A percentile compares a stretch with the other conserved stretches of the same genome.
Conservation (phyloP, 345 rosid genomes). For the Firmiana major region DNA sequence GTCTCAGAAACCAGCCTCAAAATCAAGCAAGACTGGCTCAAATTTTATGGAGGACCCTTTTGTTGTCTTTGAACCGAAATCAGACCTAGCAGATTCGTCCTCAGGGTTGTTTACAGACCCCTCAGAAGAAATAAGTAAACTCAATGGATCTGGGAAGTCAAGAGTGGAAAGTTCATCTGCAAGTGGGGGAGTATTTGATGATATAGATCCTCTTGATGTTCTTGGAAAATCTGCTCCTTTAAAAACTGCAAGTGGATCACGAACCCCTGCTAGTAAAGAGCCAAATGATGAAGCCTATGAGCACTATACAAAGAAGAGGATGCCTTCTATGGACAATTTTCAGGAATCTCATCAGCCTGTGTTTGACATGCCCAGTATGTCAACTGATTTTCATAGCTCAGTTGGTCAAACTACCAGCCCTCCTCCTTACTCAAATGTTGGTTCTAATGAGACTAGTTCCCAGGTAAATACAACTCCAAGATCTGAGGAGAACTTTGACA, state of each 20-base stretch:
- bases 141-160: constrained; percentile 36
- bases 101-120: constrained; percentile 40
- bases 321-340: constrained; percentile 36
- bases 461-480: constrained; percentile 34
- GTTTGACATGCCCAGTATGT: constrained; percentile 36
- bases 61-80: constrained; percentile 44
- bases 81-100: constrained; percentile 35
- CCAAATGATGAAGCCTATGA: constrained; percentile 35
- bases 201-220: constrained; percentile 55
- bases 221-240: constrained; percentile 55
- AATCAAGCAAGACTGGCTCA: constrained; percentile 39
- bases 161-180: constrained; percentile 37
- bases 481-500: constrained; percentile 48
- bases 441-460: constrained; percentile 34
- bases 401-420: constrained; percentile 40
- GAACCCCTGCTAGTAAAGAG: constrained; percentile 37
- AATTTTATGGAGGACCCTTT: constrained; percentile 53
- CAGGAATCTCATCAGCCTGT: constrained; percentile 39
- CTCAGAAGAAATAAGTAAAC: constrained; percentile 42
- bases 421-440: constrained; percentile 39
- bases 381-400: constrained; percentile 32
- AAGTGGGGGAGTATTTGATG: constrained; percentile 49
- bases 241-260: constrained; percentile 40
- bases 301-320: constrained; percentile 35
- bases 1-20: constrained; percentile 33